A percentile compares a stretch with the other conserved stretches of the same genome.
Conservation (phyloP, 2,329 filamentous ascomycete species). For the Alternaria sp. region DNA sequence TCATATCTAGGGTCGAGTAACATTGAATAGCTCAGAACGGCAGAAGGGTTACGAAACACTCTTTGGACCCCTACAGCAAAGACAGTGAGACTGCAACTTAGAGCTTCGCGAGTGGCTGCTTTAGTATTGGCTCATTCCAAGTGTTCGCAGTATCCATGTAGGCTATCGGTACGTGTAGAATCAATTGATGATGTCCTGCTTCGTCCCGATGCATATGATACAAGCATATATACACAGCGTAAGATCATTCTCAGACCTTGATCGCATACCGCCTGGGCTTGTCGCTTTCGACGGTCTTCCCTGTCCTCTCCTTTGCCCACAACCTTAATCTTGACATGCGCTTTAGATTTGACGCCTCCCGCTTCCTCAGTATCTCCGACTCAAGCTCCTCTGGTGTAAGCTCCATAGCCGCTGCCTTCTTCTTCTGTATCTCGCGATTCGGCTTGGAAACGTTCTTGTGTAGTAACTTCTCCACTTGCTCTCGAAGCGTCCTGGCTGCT, state of each 20-base stretch:
- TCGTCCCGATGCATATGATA: slow-evolving; percentile 23
- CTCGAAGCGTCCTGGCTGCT: slow-evolving; percentile 25
- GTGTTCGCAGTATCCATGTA: not conserved
- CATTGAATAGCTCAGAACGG: not conserved
- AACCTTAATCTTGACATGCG: slow-evolving; percentile 49
- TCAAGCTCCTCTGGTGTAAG: slow-evolving; percentile 8
- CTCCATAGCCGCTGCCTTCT: not conserved
- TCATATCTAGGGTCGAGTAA: not conserved
- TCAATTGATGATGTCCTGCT: not conserved
- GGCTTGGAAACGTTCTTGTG: slow-evolving; percentile 18
- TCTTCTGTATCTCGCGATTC: slow-evolving; percentile 2
- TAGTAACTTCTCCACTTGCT: slow-evolving; percentile 35
- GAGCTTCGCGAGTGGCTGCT: not conserved
- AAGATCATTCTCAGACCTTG: slow-evolving; percentile 22
- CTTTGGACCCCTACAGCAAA: not conserved
- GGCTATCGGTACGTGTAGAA: not conserved
- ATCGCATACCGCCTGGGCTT: slow-evolving; percentile 22
- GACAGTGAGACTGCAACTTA: not conserved
- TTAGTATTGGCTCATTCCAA: rapidly evolving
- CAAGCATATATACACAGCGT: slow-evolving; percentile 20
- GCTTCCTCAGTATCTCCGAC: slow-evolving; percentile 4
- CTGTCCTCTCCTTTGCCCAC: slow-evolving; percentile 35
- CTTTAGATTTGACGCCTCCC: slow-evolving; percentile 24
- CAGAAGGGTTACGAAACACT: not conserved
- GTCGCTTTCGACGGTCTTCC: slow-evolving; percentile 26